Base-by-base conservation (phyloP, 2,329 filamentous ascomycete genomes). In the Cadophora gregata region DNA sequence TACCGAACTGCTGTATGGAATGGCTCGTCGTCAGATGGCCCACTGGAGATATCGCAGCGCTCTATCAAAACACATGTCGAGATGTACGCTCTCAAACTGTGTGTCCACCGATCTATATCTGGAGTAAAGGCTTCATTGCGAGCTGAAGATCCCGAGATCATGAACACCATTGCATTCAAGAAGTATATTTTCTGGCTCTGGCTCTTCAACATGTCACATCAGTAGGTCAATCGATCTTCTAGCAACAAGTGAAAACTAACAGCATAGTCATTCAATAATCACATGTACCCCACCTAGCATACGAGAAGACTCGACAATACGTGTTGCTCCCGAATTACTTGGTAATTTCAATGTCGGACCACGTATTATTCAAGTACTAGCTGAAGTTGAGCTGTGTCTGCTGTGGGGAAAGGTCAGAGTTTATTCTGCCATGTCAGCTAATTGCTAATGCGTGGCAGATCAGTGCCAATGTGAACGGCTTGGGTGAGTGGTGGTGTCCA, bases 401-500 rank as follows among this genome's bases (percentile, higher is more conserved):
- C 42, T 66, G 16, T 66, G 63, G 63, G 59, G 36, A 27, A 62
- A 62, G 45, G 61, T 64, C 31, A 65, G 58, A n/a, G 25, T 19
- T 9, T 9, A 29, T 59, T 45, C 3, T 16, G 42, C 7, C 16
- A 9, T 27, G 10, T 8, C 16, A 21, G 29, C 1, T 19, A 47
- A 24, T 14, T 60, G 50, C 59, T 62, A 38, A 59, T 55, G 8
- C 29, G 1, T 25, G 45, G 24, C 36, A 31, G 50, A 29, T 16
- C 25, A 50, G 47, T 61, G 59, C 31, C 38, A 24, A 64, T 51
- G 51, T 59, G 1, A 48, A n/a, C 19, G 53, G 59, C 14, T 51
- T 69, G 27, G 59, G 27, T 2, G 67, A 69, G 59, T 69, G 64
- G 67, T 69, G 67, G 67, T 69, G 67, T 60, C 65, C 55, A 31